Conservation (phyloP, 2,329 filamentous ascomycete species). For the Elsinoe perseae region DNA sequence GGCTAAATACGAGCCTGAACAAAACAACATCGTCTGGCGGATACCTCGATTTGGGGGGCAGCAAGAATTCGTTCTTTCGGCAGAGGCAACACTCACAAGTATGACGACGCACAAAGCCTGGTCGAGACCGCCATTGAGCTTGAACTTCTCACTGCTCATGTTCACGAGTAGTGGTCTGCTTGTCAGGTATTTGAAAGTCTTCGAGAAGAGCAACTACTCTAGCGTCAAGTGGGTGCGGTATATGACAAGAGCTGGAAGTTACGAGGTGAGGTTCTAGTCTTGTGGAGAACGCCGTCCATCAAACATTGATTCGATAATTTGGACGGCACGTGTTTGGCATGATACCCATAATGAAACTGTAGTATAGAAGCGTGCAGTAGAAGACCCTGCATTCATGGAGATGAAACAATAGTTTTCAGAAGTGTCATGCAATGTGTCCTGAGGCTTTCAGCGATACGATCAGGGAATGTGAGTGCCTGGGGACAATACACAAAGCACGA, state of each 20-base stretch:
- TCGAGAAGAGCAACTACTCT: slow-evolving; percentile 98
- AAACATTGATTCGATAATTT: not conserved
- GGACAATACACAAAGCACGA: not conserved
- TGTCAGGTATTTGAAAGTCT: slow-evolving; percentile 93
- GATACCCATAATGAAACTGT: slow-evolving; percentile 2
- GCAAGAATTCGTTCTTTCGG: slow-evolving; percentile 88
- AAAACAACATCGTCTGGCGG: slow-evolving; percentile 99
- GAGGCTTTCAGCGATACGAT: not conserved
- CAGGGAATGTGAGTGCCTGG: not conserved
- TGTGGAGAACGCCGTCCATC: not conserved
- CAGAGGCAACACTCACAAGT: slow-evolving; percentile 84
- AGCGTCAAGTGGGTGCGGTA: slow-evolving; percentile 99
- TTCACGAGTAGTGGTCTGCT: slow-evolving; percentile 91
- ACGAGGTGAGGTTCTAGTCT: slow-evolving; percentile 66
- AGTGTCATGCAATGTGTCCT: not conserved
- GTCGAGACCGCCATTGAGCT: slow-evolving; percentile 83
- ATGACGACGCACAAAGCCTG: slow-evolving; percentile 99
- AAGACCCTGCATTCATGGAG: not conserved
- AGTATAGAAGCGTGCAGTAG: not conserved
- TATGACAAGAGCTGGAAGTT: slow-evolving; percentile 96
- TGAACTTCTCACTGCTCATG: slow-evolving; percentile 94
- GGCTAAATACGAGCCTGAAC: slow-evolving; percentile 95
- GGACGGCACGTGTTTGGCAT: not conserved
- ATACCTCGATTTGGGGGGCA: slow-evolving; percentile 98
- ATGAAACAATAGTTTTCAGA: not conserved